These are phyloP conservation scores for Crucihimalaya himalaica DNA, from an alignment of 345 rosid genomes.

Conservation along the genomic window DNA sequence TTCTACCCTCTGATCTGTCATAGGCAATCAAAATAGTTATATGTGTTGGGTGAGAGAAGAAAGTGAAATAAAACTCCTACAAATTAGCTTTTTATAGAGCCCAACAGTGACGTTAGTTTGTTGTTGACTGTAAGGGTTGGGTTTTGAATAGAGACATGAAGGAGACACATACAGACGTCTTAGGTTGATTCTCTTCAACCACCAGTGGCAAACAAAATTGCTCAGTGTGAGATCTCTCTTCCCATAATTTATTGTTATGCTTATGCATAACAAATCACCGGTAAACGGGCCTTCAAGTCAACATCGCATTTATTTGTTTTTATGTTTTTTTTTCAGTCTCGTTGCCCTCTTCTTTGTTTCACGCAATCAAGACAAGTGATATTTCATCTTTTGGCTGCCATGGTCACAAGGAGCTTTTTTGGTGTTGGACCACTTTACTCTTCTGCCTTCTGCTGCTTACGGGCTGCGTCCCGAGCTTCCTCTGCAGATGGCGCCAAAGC, in stretches of 20 bases:
- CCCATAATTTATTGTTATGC: conserved; percentile 10
- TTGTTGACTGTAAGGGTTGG: not conserved
- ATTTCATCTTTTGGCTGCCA: conserved; percentile 11
- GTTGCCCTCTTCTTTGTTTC: not conserved
- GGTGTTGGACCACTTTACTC: conserved; percentile 16
- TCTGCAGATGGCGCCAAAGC: conserved; percentile 10
- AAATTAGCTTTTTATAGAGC: conserved; percentile 5
- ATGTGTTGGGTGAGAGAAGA: conserved; percentile 6
- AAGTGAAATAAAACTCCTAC: not conserved
- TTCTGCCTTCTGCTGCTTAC: conserved; percentile 15
- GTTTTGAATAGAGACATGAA: not conserved
- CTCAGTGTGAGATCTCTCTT: conserved; percentile 24
- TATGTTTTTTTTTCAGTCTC: conserved; percentile 13
- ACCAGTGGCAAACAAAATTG: not conserved
- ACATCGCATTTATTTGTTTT: conserved; percentile 8
- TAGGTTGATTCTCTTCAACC: conserved; percentile 7
- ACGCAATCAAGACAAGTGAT: conserved; percentile 4
- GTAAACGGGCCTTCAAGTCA: conserved; percentile 12
- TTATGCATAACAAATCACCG: conserved; percentile 19
- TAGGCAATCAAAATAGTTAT: not conserved
- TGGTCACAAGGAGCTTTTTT: conserved; percentile 22
- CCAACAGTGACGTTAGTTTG: not conserved
- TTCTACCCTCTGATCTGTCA: conserved; percentile 1
- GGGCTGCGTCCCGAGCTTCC: conserved; percentile 12
- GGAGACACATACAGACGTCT: not conserved